Evolutionary conservation across 1,139 yeast species (phyloP).

Genomic region (Sugiyamaella novakii): DNA sequence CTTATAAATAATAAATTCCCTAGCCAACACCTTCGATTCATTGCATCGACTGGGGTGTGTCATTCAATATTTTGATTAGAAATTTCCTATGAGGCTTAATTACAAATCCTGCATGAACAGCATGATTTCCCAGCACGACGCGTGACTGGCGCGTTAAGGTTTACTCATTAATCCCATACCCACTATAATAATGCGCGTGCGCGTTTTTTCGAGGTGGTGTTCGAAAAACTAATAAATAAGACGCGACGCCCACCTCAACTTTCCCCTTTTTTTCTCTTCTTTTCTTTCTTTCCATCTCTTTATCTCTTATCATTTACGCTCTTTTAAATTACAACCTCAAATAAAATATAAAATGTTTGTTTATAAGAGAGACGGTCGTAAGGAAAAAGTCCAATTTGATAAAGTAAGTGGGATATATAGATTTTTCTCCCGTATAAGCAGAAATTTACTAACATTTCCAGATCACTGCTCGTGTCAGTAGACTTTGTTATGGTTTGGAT

Average conservation of each 20-base stretch:
- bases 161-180: conserved; percentile 9
- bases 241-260: conserved; percentile 10
- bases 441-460: neutral
- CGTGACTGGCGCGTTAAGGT: conserved; percentile 7
- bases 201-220: conserved; percentile 5
- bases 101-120: conserved; percentile 11
- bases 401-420: conserved; percentile 41
- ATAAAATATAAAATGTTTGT: conserved; percentile 58
- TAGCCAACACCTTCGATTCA: too few species aligned
- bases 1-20: too few species aligned
- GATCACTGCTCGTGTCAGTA: conserved; percentile 64
- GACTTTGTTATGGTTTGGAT: conserved; percentile 81
- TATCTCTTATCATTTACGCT: too few species aligned
- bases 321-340: too few species aligned
- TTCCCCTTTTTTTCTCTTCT: neutral
- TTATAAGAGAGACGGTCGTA: conserved; percentile 70
- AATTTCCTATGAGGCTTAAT: neutral
- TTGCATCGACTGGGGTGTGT: too few species aligned
- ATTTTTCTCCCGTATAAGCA: too few species aligned
- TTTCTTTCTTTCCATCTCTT: conserved; percentile 1
- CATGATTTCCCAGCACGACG: neutral
- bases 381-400: conserved; percentile 84
- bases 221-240: conserved; percentile 7
- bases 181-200: too few species aligned
- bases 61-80: too few species aligned